Percentiles rank a stretch among this genome's conserved stretches.
Conservation (phyloP, 2,329 filamentous ascomycete genomes). For the Pyrenophora teres region DNA sequence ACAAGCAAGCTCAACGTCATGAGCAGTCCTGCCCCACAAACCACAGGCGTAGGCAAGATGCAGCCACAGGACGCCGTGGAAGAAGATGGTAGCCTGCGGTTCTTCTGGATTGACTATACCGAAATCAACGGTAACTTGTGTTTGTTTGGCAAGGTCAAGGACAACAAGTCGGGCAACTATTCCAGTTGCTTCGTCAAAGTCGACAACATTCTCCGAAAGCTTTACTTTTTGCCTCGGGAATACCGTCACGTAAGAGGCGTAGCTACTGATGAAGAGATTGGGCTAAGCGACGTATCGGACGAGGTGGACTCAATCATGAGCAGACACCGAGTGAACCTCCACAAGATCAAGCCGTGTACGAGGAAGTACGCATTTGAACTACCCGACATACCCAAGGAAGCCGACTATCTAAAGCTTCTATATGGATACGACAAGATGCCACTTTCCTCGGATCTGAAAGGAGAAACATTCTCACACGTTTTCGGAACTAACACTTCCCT, state of each 20-base stretch:
- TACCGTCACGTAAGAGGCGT: conserved; percentile 62
- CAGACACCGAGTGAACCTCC: conserved; percentile 80
- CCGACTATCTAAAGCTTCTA: conserved; percentile 90
- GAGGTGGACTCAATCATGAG: conserved; percentile 91
- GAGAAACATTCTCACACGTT: conserved; percentile 90
- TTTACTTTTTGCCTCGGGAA: conserved; percentile 88
- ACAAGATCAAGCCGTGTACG: conserved; percentile 89
- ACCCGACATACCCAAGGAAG: conserved; percentile 81
- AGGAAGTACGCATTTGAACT: conserved; percentile 97
- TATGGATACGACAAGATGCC: conserved; percentile 88
- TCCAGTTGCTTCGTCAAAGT: conserved; percentile 96
- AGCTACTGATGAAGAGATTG: conserved; percentile 76
- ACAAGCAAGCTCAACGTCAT: conserved; percentile 85
- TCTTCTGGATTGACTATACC: conserved; percentile 97
- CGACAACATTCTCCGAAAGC: conserved; percentile 89
- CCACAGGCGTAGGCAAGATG: conserved; percentile 75
- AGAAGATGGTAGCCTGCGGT: conserved; percentile 84
- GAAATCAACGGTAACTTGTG: conserved; percentile 91
- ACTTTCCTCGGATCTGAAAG: conserved; percentile 71
- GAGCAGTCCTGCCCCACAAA: conserved; percentile 70
- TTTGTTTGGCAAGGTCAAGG: conserved; percentile 93
- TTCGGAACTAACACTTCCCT: conserved; percentile 93
- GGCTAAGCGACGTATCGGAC: conserved; percentile 85
- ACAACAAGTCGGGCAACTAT: conserved; percentile 77
- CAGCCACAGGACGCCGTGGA: conserved; percentile 86